Conservation (phyloP, 345 rosid genomes). For the Corymbia maculata region DNA sequence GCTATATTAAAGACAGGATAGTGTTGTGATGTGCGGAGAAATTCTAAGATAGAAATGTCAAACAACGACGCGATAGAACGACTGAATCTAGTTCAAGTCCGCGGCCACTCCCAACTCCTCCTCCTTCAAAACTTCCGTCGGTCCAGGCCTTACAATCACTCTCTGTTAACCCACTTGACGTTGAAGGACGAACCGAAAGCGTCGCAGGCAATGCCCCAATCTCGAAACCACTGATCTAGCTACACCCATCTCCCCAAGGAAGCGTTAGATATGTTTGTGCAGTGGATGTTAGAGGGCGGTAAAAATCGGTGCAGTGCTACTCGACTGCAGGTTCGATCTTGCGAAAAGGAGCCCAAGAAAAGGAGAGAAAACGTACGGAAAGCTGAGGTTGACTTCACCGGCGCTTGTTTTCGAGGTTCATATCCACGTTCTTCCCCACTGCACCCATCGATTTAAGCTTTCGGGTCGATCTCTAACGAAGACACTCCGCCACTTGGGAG, state of each 20-base stretch:
- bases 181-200: neutral
- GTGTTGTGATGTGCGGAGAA: neutral
- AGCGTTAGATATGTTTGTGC: neutral
- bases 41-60: neutral
- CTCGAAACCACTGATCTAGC: neutral
- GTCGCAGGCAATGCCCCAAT: neutral
- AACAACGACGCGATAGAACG: fast-evolving
- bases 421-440: neutral
- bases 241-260: neutral
- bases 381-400: neutral
- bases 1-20: neutral
- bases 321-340: neutral
- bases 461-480: neutral
- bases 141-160: neutral
- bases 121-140: neutral
- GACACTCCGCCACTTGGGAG: neutral
- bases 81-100: neutral
- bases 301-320: neutral
- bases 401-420: neutral
- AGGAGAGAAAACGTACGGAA: neutral
- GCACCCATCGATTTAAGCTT: neutral
- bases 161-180: neutral
- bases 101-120: neutral
- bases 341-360: neutral
- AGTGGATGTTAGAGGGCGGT: fast-evolving